Percentiles rank a stretch among this genome's conserved stretches.
These are phyloP conservation scores for Dacryopinax spathularia DNA, from an alignment of 768 basidiomycete genomes.

Conservation along the genomic window DNA sequence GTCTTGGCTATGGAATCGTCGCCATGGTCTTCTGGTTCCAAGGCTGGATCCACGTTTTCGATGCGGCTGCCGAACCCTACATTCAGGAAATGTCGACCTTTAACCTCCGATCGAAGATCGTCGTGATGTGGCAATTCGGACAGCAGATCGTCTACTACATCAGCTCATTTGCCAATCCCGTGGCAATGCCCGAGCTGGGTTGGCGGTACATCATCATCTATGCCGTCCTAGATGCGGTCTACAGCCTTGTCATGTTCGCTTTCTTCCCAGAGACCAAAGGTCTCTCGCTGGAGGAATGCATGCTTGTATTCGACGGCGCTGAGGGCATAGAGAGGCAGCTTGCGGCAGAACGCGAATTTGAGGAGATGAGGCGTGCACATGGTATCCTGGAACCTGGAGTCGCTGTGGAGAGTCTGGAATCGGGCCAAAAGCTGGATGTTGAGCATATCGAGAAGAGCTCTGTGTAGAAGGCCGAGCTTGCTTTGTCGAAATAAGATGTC, in stretches of 20 bases:
- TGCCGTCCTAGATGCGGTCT: neutral
- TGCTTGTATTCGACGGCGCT: constrained; percentile 61
- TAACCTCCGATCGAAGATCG: constrained; percentile 63
- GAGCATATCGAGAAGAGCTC: neutral
- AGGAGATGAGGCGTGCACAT: neutral
- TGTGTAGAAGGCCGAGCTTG: too few species aligned
- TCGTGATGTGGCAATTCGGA: constrained; percentile 40
- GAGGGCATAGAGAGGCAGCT: constrained; percentile 25
- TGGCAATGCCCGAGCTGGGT: constrained; percentile 41
- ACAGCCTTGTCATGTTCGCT: neutral
- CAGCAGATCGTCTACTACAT: constrained; percentile 55
- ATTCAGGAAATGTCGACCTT: constrained; percentile 69
- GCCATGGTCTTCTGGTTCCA: constrained; percentile 30
- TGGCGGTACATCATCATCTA: constrained; percentile 25
- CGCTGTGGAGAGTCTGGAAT: neutral
- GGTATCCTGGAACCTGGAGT: neutral
- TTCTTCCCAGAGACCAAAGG: constrained; percentile 38
- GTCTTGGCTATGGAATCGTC: constrained; percentile 11
- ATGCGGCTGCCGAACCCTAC: constrained; percentile 51
- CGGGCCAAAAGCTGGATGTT: neutral
- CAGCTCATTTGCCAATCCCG: constrained; percentile 68
- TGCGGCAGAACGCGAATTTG: neutral
- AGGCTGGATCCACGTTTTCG: constrained; percentile 50
- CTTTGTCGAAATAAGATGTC: too few species aligned
- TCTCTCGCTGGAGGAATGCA: constrained; percentile 63